Evolutionary conservation across 1,284 basidiomycete genomes (phyloP).

Genomic region (Malassezia furfur): DNA sequence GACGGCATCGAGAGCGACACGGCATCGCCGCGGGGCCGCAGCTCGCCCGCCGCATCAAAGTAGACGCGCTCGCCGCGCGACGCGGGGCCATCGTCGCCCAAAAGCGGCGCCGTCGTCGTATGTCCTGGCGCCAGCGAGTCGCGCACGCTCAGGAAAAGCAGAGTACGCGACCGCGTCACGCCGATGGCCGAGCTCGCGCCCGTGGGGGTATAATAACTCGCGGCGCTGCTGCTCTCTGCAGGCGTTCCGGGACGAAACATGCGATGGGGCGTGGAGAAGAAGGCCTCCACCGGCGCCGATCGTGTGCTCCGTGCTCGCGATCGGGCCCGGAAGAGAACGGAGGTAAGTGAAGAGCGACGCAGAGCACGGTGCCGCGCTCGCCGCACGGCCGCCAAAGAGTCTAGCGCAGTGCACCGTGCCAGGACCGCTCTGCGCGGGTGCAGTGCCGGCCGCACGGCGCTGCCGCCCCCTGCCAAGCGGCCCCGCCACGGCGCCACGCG

Average conservation of each 20-base stretch:
- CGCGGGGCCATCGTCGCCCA: slow-evolving; percentile 29
- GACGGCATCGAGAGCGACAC: slow-evolving; percentile 40
- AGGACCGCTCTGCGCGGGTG: too few relatives aligned
- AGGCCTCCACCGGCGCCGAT: not conserved
- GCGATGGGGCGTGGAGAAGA: not conserved
- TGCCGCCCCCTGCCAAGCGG: too few relatives aligned
- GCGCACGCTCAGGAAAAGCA: slow-evolving; percentile 87
- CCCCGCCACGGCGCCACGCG: too few relatives aligned
- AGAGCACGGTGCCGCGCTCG: too few relatives aligned
- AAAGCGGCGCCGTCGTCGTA: slow-evolving; percentile 42
- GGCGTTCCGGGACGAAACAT: slow-evolving; percentile 4
- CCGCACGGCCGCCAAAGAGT: too few relatives aligned
- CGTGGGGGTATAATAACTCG: not conserved
- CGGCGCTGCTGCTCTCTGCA: not conserved
- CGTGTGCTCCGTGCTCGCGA: too few relatives aligned
- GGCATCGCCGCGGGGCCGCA: slow-evolving; percentile 8
- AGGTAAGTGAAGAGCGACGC: too few relatives aligned
- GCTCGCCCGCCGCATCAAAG: slow-evolving; percentile 22
- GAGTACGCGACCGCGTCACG: slow-evolving; percentile 71
- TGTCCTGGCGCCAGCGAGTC: slow-evolving; percentile 56
- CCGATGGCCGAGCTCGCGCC: slow-evolving; percentile 14
- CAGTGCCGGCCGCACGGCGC: too few relatives aligned
- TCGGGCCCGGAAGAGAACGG: too few relatives aligned
- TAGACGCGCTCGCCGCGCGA: slow-evolving; percentile 12
- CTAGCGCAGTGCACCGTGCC: too few relatives aligned